Evolutionary conservation across 331 rosid genomes (phyloP).

Genomic region (Dryas integrifolia): DNA sequence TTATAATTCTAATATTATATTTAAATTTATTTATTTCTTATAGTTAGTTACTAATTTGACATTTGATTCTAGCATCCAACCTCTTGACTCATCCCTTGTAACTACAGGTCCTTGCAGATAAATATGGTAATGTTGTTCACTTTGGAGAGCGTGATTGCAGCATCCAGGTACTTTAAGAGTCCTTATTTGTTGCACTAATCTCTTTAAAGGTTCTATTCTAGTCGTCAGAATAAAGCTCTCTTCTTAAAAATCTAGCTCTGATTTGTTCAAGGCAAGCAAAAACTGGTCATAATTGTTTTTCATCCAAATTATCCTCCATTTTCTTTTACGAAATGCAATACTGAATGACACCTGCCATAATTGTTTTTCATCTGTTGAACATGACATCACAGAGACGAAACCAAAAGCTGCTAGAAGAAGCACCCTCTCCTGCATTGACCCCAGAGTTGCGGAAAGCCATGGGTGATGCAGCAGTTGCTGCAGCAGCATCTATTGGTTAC

Average conservation of each 20-base stretch:
- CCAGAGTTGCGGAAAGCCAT: constrained; percentile 88
- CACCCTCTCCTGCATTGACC: constrained; percentile 97
- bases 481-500: constrained; percentile 94
- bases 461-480: constrained; percentile 99
- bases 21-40: too few relatives aligned
- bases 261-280: not conserved
- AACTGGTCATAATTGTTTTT: not conserved
- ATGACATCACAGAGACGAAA: constrained; percentile 62
- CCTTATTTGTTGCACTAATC: constrained; percentile 21
- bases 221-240: constrained; percentile 21
- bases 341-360: constrained; percentile 4
- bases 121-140: constrained; percentile 81
- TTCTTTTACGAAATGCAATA: not conserved
- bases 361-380: constrained; percentile 11
- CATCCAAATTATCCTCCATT: not conserved
- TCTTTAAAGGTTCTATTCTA: constrained; percentile 4
- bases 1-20: not conserved
- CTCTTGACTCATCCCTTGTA: constrained; percentile 25
- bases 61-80: not conserved
- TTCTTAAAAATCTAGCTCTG: not conserved
- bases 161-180: constrained; percentile 64
- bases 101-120: constrained; percentile 92
- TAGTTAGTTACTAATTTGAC: not conserved
- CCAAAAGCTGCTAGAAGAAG: constrained; percentile 98
- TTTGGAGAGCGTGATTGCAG: constrained; percentile 99